Percentiles rank a stretch among this genome's conserved stretches.
Evolutionary conservation across 352 stramenopile species (phyloP).

Genomic region (Globisporangium nodosum): DNA sequence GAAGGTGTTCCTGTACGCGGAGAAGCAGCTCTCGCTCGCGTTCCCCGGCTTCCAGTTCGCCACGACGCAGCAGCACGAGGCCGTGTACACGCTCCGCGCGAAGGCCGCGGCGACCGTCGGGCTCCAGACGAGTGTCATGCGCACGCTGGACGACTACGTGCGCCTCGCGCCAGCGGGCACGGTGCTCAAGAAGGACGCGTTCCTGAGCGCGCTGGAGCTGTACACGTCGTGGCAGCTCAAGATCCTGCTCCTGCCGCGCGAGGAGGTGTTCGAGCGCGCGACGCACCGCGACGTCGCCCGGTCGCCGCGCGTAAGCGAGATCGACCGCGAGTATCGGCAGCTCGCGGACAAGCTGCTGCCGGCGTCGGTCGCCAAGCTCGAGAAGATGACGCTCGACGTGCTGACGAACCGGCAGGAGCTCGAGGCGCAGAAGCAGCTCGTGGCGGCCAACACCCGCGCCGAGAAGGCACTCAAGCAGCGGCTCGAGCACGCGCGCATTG

Average conservation of each 20-base stretch:
- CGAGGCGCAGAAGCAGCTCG: conserved; percentile 16
- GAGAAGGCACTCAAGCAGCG: conserved; percentile 34
- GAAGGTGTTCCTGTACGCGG: conserved; percentile 47
- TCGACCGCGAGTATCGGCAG: conserved; percentile 29
- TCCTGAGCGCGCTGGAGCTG: conserved; percentile 46
- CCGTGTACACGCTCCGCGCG: conserved; percentile 49
- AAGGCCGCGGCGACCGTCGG: conserved; percentile 59
- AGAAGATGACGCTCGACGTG: conserved; percentile 10
- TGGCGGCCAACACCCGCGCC: conserved; percentile 20
- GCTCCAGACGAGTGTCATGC: conserved; percentile 31
- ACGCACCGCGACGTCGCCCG: conserved; percentile 30
- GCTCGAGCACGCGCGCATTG: conserved; percentile 29
- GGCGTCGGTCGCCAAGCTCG: conserved; percentile 1
- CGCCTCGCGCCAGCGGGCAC: conserved; percentile 12
- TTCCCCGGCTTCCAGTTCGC: conserved; percentile 47
- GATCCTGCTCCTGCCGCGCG: conserved; percentile 38
- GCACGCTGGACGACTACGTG: conserved; percentile 62
- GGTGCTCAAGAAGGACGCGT: conserved; percentile 27
- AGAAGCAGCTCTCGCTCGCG: conserved; percentile 49
- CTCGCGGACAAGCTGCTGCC: conserved; percentile 11
- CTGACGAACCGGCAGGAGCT: conserved; percentile 17
- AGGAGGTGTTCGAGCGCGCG: conserved; percentile 31
- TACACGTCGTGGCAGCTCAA: conserved; percentile 49
- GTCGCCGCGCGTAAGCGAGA: conserved; percentile 39
- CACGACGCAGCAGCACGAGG: conserved; percentile 35